Evolutionary conservation across 2,329 filamentous ascomycete species (phyloP), one percentile per base, ranked within the genome.

Genomic region (Helotiales sp.): DNA sequence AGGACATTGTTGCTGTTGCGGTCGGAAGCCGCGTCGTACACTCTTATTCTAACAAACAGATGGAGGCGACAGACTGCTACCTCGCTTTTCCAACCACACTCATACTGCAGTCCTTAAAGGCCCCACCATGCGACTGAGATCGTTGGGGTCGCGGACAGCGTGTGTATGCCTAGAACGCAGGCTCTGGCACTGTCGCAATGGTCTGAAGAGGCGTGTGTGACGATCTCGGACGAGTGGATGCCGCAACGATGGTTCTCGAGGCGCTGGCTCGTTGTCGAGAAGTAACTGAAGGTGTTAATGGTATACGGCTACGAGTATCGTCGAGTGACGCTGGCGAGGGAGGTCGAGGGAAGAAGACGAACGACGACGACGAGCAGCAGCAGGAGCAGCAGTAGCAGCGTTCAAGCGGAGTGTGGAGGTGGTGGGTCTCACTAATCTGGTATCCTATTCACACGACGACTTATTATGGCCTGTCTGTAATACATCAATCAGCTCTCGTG

Each of bases 1-100:
- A 62, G 40, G 63, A 58, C 66, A 67, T 67, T 52, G 9, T 52
- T 17, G 34, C 38, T 24, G 46, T 48, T 27, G 46, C 46, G 24
- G 22, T 9, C 22, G 10, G 40, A 44, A 24, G 22, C 19, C 40
- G 40, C 7, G 40, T 25, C 27, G 12, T 25, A 27, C 40, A 6
- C 40, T 12, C n/a, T 24, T 25, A 25, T 25, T 44, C n/a, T 27
- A 17, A 15, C 36, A 19, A 24, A 24, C 40, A 44, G 27, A 44
- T 24, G 40, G 36, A 19, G 19, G n/a, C n/a, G 9, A 42, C 38
- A 25, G 22, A 44, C 22, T 12, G 40, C 40, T 44, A 44, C 40
- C 40, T 44, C 22, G 15, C 40, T 17, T 27, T 24, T 19, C 24
- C 19, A 44, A 25, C 19, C 46, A n/a, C 46, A 48, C 19, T 48